Base-by-base conservation (phyloP, 495 filamentous ascomycete genomes). In the Tuber umbilicatum region DNA sequence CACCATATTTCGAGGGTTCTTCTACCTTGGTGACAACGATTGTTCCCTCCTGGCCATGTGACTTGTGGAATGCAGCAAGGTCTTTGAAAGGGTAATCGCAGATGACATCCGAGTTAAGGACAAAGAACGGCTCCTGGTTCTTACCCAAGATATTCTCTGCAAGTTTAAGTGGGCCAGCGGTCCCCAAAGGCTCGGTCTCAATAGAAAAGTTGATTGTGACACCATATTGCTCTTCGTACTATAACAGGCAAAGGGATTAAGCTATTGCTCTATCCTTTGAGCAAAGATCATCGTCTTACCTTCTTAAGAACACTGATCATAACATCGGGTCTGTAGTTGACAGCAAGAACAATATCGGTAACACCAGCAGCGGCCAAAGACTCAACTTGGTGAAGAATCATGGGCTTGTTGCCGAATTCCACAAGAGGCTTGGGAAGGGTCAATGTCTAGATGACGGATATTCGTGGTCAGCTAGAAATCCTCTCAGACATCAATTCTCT, bases 1-100 rank as follows among this genome's bases (percentile, higher is more conserved):
- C 95, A 89, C 95, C 95, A 84, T 98, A 99, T 86, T 99, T 99
- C 77, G 92, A 96, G 38, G 95, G 95, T 86, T 99, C 96, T 84
- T 99, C 95, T 14, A 99, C 95, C 87, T 99, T 99, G 81, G 95
- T 99, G 72, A 99, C 95, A 38, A 98, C 92, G 82, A 99, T 99
- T 75, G 95, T 99, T 80, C 95, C 95, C 86, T 99, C 95, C 67
- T 97, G 88, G 64, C 95, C 95, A 84, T 99, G 95, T 19, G 84
- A 79, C 84, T 91, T 93, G 89, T 98, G 95, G 89, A 93, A 97
- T 0, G 87, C 91, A 71, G 91, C 92, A 31, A 99, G 91, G 77
- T 95, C 86, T 82, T 91, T 87, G 87, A 98, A 97, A 55, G 95
- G 95, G 85, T 94, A 99, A 73, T 99, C 94, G 89, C 96, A 98